Conservation (phyloP, 495 filamentous ascomycete genomes). For the Penicillium soppii region DNA sequence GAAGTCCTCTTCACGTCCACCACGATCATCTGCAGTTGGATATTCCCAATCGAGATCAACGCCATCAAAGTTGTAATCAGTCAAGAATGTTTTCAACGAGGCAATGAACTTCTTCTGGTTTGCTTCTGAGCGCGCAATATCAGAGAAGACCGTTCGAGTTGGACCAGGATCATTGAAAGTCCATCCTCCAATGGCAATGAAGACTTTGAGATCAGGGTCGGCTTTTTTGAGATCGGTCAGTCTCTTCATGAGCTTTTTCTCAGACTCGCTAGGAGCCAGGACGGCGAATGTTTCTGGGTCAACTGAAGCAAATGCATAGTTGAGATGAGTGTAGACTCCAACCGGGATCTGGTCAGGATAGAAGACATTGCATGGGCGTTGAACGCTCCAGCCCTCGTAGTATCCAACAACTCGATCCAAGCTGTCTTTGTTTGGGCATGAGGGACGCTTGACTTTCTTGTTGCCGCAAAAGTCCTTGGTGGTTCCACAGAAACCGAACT, state of each 20-base stretch:
- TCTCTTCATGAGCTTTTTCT: constrained; percentile 20
- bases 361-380: neutral
- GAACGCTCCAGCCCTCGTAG: constrained; percentile 10
- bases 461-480: constrained; percentile 23
- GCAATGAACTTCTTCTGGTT: constrained; percentile 45
- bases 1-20: constrained; percentile 37
- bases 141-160: constrained; percentile 23
- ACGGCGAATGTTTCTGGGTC: constrained; percentile 37
- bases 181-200: constrained; percentile 47
- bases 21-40: constrained; percentile 38
- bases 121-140: constrained; percentile 23
- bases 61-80: constrained; percentile 51
- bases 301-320: constrained; percentile 31
- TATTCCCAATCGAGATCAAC: constrained; percentile 63
- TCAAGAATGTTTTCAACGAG: constrained; percentile 41
- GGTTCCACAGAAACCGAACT: constrained; percentile 35
- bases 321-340: constrained; percentile 38
- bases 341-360: constrained; percentile 8
- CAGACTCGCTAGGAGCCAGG: constrained; percentile 2
- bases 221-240: constrained; percentile 36
- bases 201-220: constrained; percentile 31
- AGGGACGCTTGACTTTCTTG: constrained; percentile 5
- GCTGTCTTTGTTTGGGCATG: neutral
- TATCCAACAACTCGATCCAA: constrained; percentile 6
- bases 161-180: constrained; percentile 33